A percentile compares a stretch with the other conserved stretches of the same genome.
Conservation (phyloP, 768 basidiomycete genomes). For the Pleurotus giganteus region DNA sequence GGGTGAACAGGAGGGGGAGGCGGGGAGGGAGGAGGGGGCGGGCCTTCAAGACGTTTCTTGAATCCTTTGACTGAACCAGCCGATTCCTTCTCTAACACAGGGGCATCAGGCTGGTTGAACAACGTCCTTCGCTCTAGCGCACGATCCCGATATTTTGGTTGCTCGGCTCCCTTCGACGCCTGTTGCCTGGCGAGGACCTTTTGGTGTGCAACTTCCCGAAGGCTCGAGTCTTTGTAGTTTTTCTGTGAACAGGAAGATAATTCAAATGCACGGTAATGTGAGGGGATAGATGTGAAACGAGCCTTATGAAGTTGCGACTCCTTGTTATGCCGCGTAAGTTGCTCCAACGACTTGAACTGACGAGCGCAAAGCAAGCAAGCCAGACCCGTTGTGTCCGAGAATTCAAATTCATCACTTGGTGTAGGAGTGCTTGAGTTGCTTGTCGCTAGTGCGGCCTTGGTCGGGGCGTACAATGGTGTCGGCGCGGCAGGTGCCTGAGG, state of each 20-base stretch:
- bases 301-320: conserved; percentile 97
- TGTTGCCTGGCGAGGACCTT: conserved; percentile 51
- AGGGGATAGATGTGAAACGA: conserved; percentile 40
- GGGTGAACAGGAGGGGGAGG: conserved; percentile 66
- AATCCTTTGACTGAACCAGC: conserved; percentile 22
- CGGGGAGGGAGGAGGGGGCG: conserved; percentile 60
- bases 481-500: neutral
- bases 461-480: neutral
- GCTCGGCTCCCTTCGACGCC: conserved; percentile 30
- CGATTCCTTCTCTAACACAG: conserved; percentile 51
- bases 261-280: neutral
- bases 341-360: conserved; percentile 86
- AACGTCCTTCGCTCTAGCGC: conserved; percentile 88
- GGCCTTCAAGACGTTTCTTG: conserved; percentile 51
- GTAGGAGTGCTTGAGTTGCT: conserved; percentile 31
- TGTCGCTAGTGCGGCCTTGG: neutral
- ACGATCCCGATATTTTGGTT: conserved; percentile 91
- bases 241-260: conserved; percentile 53
- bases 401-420: conserved; percentile 73
- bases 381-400: conserved; percentile 69
- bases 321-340: conserved; percentile 85
- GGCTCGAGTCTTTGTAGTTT: conserved; percentile 73
- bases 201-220: conserved; percentile 72
- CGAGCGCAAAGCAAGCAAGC: conserved; percentile 91
- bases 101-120: conserved; percentile 90